Evolutionary conservation across 805 yeast species (phyloP).

Genomic region (Cyberlindnera suaveolens): DNA sequence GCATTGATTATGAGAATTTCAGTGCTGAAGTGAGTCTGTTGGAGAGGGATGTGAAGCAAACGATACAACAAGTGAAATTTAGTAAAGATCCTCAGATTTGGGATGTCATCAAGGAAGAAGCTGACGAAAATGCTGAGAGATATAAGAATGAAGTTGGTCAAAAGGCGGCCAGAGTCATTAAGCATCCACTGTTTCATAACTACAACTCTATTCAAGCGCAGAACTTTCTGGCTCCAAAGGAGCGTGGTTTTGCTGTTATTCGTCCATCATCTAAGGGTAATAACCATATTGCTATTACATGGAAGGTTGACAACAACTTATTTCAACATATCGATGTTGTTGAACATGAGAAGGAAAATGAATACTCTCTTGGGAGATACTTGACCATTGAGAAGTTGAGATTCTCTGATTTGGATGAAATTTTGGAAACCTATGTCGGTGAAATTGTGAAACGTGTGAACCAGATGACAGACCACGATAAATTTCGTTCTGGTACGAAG

Average conservation of each 20-base stretch:
- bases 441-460: constrained; percentile 78
- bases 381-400: constrained; percentile 61
- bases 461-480: constrained; percentile 80
- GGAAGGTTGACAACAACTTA: constrained; percentile 89
- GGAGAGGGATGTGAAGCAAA: constrained; percentile 54
- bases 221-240: constrained; percentile 80
- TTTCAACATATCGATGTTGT: constrained; percentile 88
- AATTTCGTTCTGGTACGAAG: constrained; percentile 75
- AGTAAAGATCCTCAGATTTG: constrained; percentile 60
- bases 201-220: constrained; percentile 87
- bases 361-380: constrained; percentile 49
- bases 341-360: constrained; percentile 65
- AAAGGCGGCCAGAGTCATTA: constrained; percentile 70
- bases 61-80: constrained; percentile 28
- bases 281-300: constrained; percentile 85
- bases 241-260: constrained; percentile 87
- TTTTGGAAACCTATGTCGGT: constrained; percentile 81
- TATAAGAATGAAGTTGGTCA: constrained; percentile 60
- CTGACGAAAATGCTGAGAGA: constrained; percentile 52
- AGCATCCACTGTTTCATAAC: constrained; percentile 86
- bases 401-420: constrained; percentile 88
- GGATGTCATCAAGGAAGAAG: constrained; percentile 72
- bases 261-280: constrained; percentile 91
- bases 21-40: constrained; percentile 68
- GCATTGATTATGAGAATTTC: constrained; percentile 68